Conservation (phyloP, 1,284 basidiomycete genomes). For the Jaminaea rosea region DNA sequence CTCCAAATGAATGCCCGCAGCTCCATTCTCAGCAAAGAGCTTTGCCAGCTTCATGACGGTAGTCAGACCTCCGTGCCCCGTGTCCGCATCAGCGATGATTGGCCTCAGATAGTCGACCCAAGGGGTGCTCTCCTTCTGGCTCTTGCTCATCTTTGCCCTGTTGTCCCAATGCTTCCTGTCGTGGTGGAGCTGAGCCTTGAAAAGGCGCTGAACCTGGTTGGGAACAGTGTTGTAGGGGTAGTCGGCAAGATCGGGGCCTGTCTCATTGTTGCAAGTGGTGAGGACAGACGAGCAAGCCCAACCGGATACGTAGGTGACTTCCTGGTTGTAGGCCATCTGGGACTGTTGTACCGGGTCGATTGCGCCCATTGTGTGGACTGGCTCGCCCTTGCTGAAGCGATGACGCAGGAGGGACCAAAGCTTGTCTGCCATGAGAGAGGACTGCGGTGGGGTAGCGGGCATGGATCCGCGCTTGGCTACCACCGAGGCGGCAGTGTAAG, state of each 20-base stretch:
- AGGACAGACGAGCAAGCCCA: slow-evolving; percentile 76
- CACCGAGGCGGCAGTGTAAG: slow-evolving; percentile 68
- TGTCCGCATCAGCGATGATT: slow-evolving; percentile 46
- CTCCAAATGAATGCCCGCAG: slow-evolving; percentile 43
- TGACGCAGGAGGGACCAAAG: slow-evolving; percentile 61
- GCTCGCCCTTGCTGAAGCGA: slow-evolving; percentile 56
- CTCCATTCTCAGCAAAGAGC: slow-evolving; percentile 44
- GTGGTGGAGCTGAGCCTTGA: slow-evolving; percentile 47
- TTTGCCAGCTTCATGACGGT: slow-evolving; percentile 45
- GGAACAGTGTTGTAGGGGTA: slow-evolving; percentile 91
- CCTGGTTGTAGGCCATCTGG: slow-evolving; percentile 90
- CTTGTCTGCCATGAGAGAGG: slow-evolving; percentile 71
- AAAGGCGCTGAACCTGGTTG: slow-evolving; percentile 53
- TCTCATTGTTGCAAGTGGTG: slow-evolving; percentile 78
- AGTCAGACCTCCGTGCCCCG: slow-evolving; percentile 43
- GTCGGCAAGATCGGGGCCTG: slow-evolving; percentile 90
- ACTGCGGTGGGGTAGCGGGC: slow-evolving; percentile 63
- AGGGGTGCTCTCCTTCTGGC: slow-evolving; percentile 39
- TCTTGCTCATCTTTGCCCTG: slow-evolving; percentile 29
- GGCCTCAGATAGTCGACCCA: slow-evolving; percentile 45
- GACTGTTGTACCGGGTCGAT: slow-evolving; percentile 88
- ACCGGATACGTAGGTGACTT: slow-evolving; percentile 90
- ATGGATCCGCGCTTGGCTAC: slow-evolving; percentile 81
- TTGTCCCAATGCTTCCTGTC: slow-evolving; percentile 47
- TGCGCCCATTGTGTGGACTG: slow-evolving; percentile 42